Evolutionary conservation across 1,139 yeast species (phyloP).

Genomic region (Blastobotrys indianensis): DNA sequence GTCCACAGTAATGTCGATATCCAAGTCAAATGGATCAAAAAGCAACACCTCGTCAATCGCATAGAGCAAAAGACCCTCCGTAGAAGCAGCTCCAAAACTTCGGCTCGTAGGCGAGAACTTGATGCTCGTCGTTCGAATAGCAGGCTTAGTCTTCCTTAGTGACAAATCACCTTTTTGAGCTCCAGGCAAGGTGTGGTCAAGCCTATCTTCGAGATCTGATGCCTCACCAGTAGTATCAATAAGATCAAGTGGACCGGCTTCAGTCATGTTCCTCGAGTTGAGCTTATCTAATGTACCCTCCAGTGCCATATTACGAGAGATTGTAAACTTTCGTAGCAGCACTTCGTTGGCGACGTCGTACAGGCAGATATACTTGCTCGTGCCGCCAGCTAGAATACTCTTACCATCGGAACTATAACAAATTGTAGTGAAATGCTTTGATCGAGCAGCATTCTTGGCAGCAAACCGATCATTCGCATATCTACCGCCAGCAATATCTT

Average conservation of each 20-base stretch:
- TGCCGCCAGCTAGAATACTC: conserved; percentile 86
- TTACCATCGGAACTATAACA: conserved; percentile 87
- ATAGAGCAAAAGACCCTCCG: conserved; percentile 84
- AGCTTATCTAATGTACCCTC: conserved; percentile 82
- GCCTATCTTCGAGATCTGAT: conserved; percentile 78
- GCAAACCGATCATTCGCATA: conserved; percentile 75
- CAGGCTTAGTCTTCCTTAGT: conserved; percentile 69
- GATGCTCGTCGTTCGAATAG: conserved; percentile 68
- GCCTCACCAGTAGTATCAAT: conserved; percentile 82
- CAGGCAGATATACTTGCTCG: conserved; percentile 82
- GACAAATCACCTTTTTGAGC: conserved; percentile 86
- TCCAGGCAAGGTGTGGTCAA: conserved; percentile 78
- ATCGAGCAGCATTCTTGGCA: conserved; percentile 72
- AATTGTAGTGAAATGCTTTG: conserved; percentile 76
- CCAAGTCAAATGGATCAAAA: conserved; percentile 95
- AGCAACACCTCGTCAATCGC: conserved; percentile 69
- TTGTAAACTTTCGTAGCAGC: conserved; percentile 68
- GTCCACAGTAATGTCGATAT: conserved; percentile 84
- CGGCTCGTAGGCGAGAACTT: conserved; percentile 86
- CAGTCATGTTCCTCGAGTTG: conserved; percentile 78
- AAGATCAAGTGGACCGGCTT: conserved; percentile 78
- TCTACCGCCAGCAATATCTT: conserved; percentile 86
- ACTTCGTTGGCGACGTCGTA: conserved; percentile 89
- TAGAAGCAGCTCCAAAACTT: conserved; percentile 91
- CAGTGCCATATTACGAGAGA: conserved; percentile 82